These are phyloP conservation scores for Fusarium falciforme DNA, from an alignment of 2,329 filamentous ascomycete genomes.

Conservation along the genomic window DNA sequence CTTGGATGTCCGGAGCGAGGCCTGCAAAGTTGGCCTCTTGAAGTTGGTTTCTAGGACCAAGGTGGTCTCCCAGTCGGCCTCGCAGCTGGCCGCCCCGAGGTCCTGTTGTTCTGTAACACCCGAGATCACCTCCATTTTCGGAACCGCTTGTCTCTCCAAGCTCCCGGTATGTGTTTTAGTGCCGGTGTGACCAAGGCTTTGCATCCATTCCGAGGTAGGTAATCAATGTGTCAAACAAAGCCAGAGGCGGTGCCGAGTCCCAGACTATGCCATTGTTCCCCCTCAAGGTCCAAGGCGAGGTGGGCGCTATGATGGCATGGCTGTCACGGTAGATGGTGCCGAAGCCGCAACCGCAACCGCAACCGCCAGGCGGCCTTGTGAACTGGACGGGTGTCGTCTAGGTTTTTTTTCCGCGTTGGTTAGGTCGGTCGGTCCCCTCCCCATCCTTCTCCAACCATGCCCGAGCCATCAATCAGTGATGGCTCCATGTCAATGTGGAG, in stretches of 20 bases:
- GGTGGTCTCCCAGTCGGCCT: background rate
- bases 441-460: slow-evolving; percentile 29
- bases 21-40: slow-evolving; percentile 21
- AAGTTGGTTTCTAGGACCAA: slow-evolving; percentile 30
- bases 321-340: slow-evolving; percentile 22
- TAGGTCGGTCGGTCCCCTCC: background rate
- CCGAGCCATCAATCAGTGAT: slow-evolving; percentile 29
- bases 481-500: slow-evolving; percentile 28
- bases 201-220: background rate
- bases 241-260: background rate
- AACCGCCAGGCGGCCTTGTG: slow-evolving; percentile 15
- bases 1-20: slow-evolving; percentile 11
- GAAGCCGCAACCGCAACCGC: slow-evolving; percentile 21
- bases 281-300: background rate
- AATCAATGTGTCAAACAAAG: slow-evolving; percentile 5
- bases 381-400: slow-evolving; percentile 17
- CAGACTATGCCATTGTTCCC: slow-evolving; percentile 1
- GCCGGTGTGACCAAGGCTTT: slow-evolving; percentile 13
- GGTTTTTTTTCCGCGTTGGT: slow-evolving; percentile 28
- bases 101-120: slow-evolving; percentile 23
- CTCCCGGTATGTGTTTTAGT: slow-evolving; percentile 34
- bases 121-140: slow-evolving; percentile 17
- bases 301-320: slow-evolving; percentile 8
- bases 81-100: slow-evolving; percentile 6
- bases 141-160: slow-evolving; percentile 32